These are phyloP conservation scores for Sarocladium oryzae DNA, from an alignment of 2,329 filamentous ascomycete genomes.

Conservation along the genomic window DNA sequence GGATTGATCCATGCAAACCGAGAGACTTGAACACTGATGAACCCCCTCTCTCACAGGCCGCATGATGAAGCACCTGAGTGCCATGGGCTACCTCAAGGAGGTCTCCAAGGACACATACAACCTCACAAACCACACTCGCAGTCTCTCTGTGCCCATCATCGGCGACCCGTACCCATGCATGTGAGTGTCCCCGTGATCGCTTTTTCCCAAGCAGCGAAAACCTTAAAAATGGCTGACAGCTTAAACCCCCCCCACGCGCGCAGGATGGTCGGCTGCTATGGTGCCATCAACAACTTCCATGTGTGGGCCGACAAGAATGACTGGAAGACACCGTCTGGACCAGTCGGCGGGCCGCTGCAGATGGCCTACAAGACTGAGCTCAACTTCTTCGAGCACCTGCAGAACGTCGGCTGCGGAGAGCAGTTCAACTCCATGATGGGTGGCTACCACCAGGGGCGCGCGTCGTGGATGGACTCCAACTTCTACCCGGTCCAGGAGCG, in stretches of 20 bases:
- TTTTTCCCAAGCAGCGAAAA: background rate
- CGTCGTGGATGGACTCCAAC: slow-evolving; percentile 27
- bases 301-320: slow-evolving; percentile 22
- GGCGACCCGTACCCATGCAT: slow-evolving; percentile 26
- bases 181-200: slow-evolving; percentile 15
- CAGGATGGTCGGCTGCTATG: slow-evolving; percentile 13
- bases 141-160: slow-evolving; percentile 27
- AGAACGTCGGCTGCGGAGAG: slow-evolving; percentile 21
- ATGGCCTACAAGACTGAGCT: slow-evolving; percentile 26
- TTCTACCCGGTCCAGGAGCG: slow-evolving; percentile 29
- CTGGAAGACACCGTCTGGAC: slow-evolving; percentile 22
- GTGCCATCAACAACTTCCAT: slow-evolving; percentile 21
- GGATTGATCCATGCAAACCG: too few relatives aligned
- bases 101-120: slow-evolving; percentile 27
- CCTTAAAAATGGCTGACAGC: background rate
- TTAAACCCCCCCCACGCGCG: too few relatives aligned
- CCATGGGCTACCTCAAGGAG: slow-evolving; percentile 34
- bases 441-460: slow-evolving; percentile 26
- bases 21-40: too few relatives aligned
- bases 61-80: slow-evolving; percentile 29
- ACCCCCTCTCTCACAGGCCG: slow-evolving; percentile 17
- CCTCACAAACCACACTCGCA: slow-evolving; percentile 31
- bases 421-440: slow-evolving; percentile 33
- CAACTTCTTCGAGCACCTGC: slow-evolving; percentile 26
- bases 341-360: slow-evolving; percentile 12